Base-by-base conservation (phyloP, 805 yeast species). In the Ogataea angusta region DNA sequence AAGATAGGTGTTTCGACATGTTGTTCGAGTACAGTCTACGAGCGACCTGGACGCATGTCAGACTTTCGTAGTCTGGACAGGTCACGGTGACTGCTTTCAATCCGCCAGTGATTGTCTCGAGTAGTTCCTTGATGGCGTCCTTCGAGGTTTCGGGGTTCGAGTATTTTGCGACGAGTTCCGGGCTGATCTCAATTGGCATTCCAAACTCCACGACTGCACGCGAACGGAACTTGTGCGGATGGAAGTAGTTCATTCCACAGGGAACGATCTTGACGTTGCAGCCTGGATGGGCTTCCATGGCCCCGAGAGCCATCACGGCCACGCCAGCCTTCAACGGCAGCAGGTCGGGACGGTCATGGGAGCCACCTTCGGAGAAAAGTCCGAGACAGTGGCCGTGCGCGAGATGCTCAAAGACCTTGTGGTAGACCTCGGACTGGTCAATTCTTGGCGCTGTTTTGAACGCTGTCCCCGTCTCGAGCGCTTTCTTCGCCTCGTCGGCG, bases 331-430 rank as follows among this genome's bases (percentile, higher is more conserved):
- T 91, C 51, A 91, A 69, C 0, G 99, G 99, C 36, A 91, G 71
- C 51, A 91, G 65, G 48, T 88, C 95, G 0, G 98, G 81, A 51
- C 99, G 73, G 62, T 91, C 99, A 57, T 91, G 99, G 10, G 96
- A 88, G 1, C 99, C 99, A 44, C 99, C 99, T 68, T 93, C 99
- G 7, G 99, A 97, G 67, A 89, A 93, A 32, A 93, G 86, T 9
- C 98, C 98, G 25, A 93, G 66, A 47, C 95, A 86, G 42, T 85
- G 78, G 30, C 93, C 89, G 44, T 78, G 73, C 14, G 86, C 75
- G 47, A 93, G 71, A 60, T 88, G 96, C 36, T 82, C 78, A 60
- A 90, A 93, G 3, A 93, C 98, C 48, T 75, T 73, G 40, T 84
- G 76, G 63, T 88, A 93, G 40, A 93, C 96, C 32, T 72, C 69